phyloP scores from a whole-genome alignment of 495 filamentous ascomycete genomes.

The Neurospora discreta region DNA sequence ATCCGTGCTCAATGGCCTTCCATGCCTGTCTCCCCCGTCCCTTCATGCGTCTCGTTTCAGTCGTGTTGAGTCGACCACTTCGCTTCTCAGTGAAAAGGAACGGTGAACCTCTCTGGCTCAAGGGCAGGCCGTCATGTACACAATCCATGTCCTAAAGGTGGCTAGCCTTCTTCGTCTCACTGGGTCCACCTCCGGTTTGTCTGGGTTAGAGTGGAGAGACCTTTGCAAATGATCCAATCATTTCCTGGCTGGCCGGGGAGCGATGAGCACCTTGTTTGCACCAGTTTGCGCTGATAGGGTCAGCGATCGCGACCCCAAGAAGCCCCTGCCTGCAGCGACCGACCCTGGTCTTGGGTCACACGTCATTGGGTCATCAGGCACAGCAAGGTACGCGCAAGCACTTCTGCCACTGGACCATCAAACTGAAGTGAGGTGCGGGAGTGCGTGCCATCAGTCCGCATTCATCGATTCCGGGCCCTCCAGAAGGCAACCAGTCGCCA shows the following conservation, averaged over 20 bases:
- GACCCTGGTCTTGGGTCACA: not conserved
- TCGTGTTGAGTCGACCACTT: not conserved
- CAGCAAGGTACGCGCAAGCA: not conserved
- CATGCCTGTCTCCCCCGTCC: not conserved
- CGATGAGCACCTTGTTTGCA: not conserved
- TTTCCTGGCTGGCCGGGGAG: not conserved
- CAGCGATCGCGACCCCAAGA: not conserved
- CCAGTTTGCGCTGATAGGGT: not conserved
- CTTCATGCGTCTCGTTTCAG: not conserved
- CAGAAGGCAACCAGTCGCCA: not conserved
- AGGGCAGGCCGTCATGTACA: not conserved
- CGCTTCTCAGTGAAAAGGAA: not conserved
- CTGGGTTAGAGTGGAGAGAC: not conserved
- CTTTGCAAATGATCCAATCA: not conserved
- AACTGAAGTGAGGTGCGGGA: not conserved
- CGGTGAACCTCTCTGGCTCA: not conserved
- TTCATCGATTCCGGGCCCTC: not conserved
- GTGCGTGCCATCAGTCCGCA: not conserved
- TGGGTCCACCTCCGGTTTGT: not conserved
- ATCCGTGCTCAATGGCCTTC: not conserved
- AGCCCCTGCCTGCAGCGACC: not conserved
- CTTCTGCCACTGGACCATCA: not conserved
- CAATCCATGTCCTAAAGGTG: not conserved
- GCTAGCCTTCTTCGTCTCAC: not conserved
- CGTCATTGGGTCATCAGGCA: constrained; percentile 12